These are phyloP conservation scores for Fonsecaea nubica DNA, from an alignment of 2,329 filamentous ascomycete species.

Conservation along the genomic window DNA sequence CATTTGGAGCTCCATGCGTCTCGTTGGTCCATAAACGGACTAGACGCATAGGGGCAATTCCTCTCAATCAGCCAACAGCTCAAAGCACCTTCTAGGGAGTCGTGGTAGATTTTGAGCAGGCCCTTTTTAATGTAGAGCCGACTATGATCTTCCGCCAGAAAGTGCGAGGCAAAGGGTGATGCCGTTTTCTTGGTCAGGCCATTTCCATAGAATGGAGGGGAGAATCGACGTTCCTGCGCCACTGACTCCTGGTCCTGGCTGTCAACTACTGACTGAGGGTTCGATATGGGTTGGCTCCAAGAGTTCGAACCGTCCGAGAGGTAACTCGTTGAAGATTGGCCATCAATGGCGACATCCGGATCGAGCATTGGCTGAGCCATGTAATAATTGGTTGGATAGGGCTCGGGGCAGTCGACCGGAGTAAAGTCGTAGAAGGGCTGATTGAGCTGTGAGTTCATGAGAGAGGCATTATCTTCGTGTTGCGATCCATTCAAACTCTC, in stretches of 20 bases:
- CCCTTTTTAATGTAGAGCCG: conserved; percentile 47
- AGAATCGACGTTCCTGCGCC: conserved; percentile 25
- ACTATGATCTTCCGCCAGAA: conserved; percentile 46
- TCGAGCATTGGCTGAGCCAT: not conserved
- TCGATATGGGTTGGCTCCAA: conserved; percentile 13
- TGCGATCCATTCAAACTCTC: conserved; percentile 1
- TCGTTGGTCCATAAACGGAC: conserved; percentile 20
- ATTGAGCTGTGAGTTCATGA: conserved; percentile 7
- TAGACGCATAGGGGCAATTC: conserved; percentile 46
- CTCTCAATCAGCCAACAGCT: conserved; percentile 35
- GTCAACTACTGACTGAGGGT: conserved; percentile 7
- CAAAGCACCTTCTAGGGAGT: conserved; percentile 33
- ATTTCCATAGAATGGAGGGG: conserved; percentile 8
- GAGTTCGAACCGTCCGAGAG: conserved; percentile 4
- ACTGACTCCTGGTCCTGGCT: conserved; percentile 29
- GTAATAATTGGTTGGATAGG: not conserved
- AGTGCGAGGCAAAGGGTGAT: conserved; percentile 33
- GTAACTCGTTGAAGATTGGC: conserved; percentile 10
- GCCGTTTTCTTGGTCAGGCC: not conserved
- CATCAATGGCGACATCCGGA: conserved; percentile 1
- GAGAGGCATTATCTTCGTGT: conserved; percentile 3
- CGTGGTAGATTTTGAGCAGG: conserved; percentile 32
- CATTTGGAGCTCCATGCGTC: conserved; percentile 21
- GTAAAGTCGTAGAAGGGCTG: conserved; percentile 5
- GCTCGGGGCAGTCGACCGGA: not conserved